Base-by-base conservation (phyloP, 768 basidiomycete species). In the Panus rudis region DNA sequence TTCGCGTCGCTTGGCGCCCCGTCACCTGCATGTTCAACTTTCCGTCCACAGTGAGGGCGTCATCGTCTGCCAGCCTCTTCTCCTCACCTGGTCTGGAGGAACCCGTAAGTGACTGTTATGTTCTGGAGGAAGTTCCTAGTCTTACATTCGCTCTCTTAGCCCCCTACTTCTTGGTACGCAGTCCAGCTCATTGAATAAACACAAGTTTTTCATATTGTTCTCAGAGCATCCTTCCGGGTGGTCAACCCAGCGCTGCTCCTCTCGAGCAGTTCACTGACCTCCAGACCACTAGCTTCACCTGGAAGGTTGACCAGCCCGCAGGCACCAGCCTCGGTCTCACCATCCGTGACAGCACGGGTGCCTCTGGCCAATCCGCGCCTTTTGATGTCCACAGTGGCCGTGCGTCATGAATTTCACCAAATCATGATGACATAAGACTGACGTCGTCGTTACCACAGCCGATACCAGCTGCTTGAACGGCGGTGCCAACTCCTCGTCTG, bases 121-220 rank as follows among this genome's bases (percentile, higher is more conserved):
- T 26, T 21, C 21, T 34, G 4, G 37, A 32, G n/a, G 6, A 20
- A 1, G n/a, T 35, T 26, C 4, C 8, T 2, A 33, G 7, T 4
- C 35, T 25, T 33, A 26, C 61, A 47, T n/a, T 54, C 32, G 3
- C 20, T 19, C 14, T 33, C 20, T 6, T 43, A 86, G 82, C 62
- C 26, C 81, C 84, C 25, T 86, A 71, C 70, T 75, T 65, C 53
- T 51, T 84, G 70, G 84, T 86, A 60, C 41, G 81, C 33, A n/a
- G 10, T n/a, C n/a, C 28, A n/a, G n/a, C 71, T 33, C 37, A 3
- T 16, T 19, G 12, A 27, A 26, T n/a, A 21, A 6, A 20, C 20
- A 7, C 20, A 7, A 8, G 14, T 30, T 4, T 5, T 11, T 17
- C 5, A 5, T 8, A 42, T 17, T 21, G 19, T 14, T 13, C 19